Conservation (phyloP, 768 basidiomycete genomes). For the Tricholoma terreum region DNA sequence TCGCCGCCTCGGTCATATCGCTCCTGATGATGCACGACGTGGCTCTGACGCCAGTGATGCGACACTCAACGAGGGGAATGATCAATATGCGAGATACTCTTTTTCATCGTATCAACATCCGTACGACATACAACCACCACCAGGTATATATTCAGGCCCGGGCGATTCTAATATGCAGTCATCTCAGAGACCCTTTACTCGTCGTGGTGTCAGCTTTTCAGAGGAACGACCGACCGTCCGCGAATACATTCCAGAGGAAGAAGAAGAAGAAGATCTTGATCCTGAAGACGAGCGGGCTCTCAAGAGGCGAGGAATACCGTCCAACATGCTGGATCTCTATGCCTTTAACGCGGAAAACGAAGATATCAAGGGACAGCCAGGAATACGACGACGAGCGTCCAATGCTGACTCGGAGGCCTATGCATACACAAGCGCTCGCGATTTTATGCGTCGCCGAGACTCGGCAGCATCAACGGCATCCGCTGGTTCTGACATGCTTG, state of each 20-base stretch:
- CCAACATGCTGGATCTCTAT: constrained; percentile 53
- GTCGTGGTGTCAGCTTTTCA: constrained; percentile 41
- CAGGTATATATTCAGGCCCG: constrained; percentile 34
- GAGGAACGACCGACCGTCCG: constrained; percentile 21
- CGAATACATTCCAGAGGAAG: constrained; percentile 21
- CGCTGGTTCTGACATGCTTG: constrained; percentile 49
- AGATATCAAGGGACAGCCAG: constrained; percentile 11
- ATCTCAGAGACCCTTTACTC: constrained; percentile 22
- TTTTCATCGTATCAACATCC: constrained; percentile 60
- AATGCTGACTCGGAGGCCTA: constrained; percentile 18
- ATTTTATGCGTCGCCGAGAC: constrained; percentile 35
- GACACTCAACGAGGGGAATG: constrained; percentile 30
- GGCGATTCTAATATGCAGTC: constrained; percentile 15
- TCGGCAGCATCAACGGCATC: constrained; percentile 44
- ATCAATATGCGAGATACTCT: constrained; percentile 40
- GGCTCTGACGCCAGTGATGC: constrained; percentile 35
- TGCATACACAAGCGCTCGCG: constrained; percentile 21
- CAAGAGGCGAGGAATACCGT: constrained; percentile 45
- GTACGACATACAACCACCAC: constrained; percentile 56
- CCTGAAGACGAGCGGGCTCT: constrained; percentile 29
- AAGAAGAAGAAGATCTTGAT: constrained; percentile 21
- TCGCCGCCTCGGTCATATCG: constrained; percentile 20
- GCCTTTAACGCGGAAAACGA: constrained; percentile 32
- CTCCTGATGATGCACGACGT: constrained; percentile 18
- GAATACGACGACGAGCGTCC: constrained; percentile 11